These are phyloP conservation scores for Arthrobotrys megalospora DNA, from an alignment of 2,329 filamentous ascomycete species.

Conservation along the genomic window DNA sequence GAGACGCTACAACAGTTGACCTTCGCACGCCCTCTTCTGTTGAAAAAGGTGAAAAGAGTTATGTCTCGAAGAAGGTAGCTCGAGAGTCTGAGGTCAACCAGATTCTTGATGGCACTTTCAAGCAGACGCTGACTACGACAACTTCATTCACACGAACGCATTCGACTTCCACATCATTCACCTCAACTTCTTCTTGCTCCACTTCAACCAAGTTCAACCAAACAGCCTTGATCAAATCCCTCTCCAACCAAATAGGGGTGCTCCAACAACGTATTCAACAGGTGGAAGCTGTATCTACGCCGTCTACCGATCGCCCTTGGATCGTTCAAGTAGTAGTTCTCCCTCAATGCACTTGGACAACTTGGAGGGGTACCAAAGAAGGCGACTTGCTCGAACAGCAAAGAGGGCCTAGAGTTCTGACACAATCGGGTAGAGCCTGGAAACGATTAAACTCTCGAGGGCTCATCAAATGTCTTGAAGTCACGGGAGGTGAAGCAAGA, in stretches of 20 bases:
- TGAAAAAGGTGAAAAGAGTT: conserved; percentile 41
- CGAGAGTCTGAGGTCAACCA: conserved; percentile 54
- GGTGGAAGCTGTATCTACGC: conserved; percentile 59
- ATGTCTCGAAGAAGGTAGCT: conserved; percentile 34
- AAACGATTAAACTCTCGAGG: conserved; percentile 53
- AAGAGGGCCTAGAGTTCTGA: conserved; percentile 38
- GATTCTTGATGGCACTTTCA: conserved; percentile 41
- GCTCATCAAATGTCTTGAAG: conserved; percentile 53
- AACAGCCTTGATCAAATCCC: conserved; percentile 47
- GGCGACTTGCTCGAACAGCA: conserved; percentile 41
- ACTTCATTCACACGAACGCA: conserved; percentile 58
- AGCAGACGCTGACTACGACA: conserved; percentile 52
- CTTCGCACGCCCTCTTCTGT: conserved; percentile 35
- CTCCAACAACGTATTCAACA: conserved; percentile 60
- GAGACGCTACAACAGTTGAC: conserved; percentile 19
- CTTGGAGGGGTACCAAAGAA: conserved; percentile 45
- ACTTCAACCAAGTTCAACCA: conserved; percentile 39
- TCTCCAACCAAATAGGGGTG: conserved; percentile 54
- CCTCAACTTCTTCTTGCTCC: conserved; percentile 49
- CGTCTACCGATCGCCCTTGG: conserved; percentile 62
- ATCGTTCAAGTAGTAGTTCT: conserved; percentile 62
- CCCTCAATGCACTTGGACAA: conserved; percentile 60
- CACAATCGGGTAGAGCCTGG: conserved; percentile 47
- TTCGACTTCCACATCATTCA: conserved; percentile 55
- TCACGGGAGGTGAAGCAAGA: conserved; percentile 55